Evolutionary conservation across 2,329 filamentous ascomycete species (phyloP), one percentile per base, ranked within the genome.

Genomic region (Annulohypoxylon truncatum): DNA sequence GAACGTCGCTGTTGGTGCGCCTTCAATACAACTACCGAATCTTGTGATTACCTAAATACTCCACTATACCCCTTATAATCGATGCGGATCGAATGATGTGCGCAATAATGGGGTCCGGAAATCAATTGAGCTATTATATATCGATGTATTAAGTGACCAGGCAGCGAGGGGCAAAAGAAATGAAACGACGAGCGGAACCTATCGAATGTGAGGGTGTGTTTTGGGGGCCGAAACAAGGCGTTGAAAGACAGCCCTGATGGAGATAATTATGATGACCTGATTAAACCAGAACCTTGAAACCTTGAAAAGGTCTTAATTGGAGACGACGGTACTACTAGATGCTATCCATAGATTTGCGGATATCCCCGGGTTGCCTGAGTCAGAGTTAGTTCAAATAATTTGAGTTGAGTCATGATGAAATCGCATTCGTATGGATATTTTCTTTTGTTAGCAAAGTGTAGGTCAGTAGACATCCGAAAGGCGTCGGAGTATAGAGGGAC

Each of bases 331-430:
- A 46, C 20, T 28, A 64, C 15, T 48, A 29, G 44, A 54, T 40
- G 35, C 40, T 59, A 53, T 61, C 44, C 51, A 44, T 42, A 35
- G 50, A 33, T 28, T 59, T 28, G 58, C 61, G 66, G 66, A 60
- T 35, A 38, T 29, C n/a, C 58, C 66, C 61, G 56, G 33, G 44
- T 42, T 18, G 35, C 54, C 53, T 68, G 66, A 68, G 20, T 68
- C 66, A 68, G 48, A 40, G 13, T 54, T 12, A 54, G 47, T 50
- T n/a, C 15, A 24, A 53, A 53, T 54, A 50, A 38, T 38, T 38
- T 38, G 35, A 28, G 29, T 64, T 61, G 55, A 67, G 33, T 61
- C 64, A 61, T 26, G 24, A 38, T 50, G 44, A 57, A 55, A 20
- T 52, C 13, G 29, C 12, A 18, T 24, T 22, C 44, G 33, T 20